A percentile compares a stretch with the other conserved stretches of the same genome.
Evolutionary conservation across 768 basidiomycete species (phyloP).

Genomic region (Rickenella mellea): DNA sequence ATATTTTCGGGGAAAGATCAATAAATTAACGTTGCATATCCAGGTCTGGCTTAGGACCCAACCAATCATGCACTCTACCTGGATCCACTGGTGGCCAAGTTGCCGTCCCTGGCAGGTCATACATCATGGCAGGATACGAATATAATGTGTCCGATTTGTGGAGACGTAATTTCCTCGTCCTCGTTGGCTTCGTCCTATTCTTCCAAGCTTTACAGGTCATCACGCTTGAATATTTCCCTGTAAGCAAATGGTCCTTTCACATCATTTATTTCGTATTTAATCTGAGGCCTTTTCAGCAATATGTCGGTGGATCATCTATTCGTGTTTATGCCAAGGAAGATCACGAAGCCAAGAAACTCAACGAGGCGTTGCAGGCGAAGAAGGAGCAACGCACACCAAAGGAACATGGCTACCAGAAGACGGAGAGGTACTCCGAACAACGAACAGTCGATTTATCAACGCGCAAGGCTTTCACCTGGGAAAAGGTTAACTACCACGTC

Average conservation of each 20-base stretch:
- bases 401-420: constrained; percentile 10
- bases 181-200: constrained; percentile 58
- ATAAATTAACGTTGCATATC: constrained; percentile 11
- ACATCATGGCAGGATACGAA: constrained; percentile 49
- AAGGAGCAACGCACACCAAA: constrained; percentile 31
- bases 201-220: constrained; percentile 65
- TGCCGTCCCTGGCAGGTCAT: constrained; percentile 46
- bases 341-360: constrained; percentile 42
- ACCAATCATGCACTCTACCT: constrained; percentile 72
- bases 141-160: constrained; percentile 45
- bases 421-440: constrained; percentile 11
- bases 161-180: constrained; percentile 60
- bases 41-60: constrained; percentile 43
- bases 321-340: constrained; percentile 55
- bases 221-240: constrained; percentile 56
- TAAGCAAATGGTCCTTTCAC: constrained; percentile 20
- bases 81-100: constrained; percentile 52
- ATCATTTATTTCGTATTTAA: constrained; percentile 4
- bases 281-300: constrained; percentile 29
- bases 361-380: constrained; percentile 40
- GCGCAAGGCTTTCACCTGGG: constrained; percentile 72
- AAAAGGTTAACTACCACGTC: constrained; percentile 66
- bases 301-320: constrained; percentile 36
- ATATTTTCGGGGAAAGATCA: constrained; percentile 12
- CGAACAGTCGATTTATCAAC: constrained; percentile 5